These are phyloP conservation scores for Pseudomonodictys pantanalensis DNA, from an alignment of 495 filamentous ascomycete genomes.

Conservation along the genomic window DNA sequence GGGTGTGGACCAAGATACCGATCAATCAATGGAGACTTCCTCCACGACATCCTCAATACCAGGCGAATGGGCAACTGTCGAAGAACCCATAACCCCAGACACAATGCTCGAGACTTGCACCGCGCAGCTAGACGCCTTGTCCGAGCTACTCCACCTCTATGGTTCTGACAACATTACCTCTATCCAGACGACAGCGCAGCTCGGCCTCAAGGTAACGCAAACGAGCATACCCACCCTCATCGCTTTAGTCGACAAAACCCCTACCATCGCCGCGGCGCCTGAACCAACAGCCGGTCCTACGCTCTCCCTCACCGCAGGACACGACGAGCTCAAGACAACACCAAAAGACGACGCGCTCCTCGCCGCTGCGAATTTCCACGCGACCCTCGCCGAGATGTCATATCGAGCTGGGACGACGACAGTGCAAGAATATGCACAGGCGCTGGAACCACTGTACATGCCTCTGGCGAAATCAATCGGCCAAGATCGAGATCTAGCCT, in stretches of 20 bases:
- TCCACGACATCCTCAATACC: slow-evolving; percentile 42
- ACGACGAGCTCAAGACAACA: slow-evolving; percentile 11
- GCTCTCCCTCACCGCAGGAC: background rate
- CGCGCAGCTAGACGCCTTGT: slow-evolving; percentile 59
- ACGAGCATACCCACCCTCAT: slow-evolving; percentile 50
- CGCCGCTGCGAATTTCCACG: slow-evolving; percentile 52
- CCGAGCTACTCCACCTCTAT: slow-evolving; percentile 43
- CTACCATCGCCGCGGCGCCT: background rate
- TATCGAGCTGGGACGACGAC: slow-evolving; percentile 52
- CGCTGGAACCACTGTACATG: slow-evolving; percentile 39
- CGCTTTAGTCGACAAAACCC: slow-evolving; percentile 3
- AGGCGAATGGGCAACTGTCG: slow-evolving; percentile 59
- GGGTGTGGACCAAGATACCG: background rate
- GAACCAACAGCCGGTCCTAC: slow-evolving; percentile 16
- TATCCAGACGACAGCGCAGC: slow-evolving; percentile 46
- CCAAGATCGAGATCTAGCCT: slow-evolving; percentile 42
- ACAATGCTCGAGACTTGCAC: slow-evolving; percentile 63
- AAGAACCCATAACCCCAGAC: slow-evolving; percentile 59
- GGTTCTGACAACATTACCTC: slow-evolving; percentile 23
- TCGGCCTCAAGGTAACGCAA: slow-evolving; percentile 39
- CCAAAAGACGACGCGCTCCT: slow-evolving; percentile 52
- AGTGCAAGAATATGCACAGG: slow-evolving; percentile 50
- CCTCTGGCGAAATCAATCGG: slow-evolving; percentile 40
- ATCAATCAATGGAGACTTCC: slow-evolving; percentile 34
- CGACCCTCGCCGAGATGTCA: slow-evolving; percentile 53